Evolutionary conservation across 768 basidiomycete genomes (phyloP).

Genomic region (Coprinellus micaceus): DNA sequence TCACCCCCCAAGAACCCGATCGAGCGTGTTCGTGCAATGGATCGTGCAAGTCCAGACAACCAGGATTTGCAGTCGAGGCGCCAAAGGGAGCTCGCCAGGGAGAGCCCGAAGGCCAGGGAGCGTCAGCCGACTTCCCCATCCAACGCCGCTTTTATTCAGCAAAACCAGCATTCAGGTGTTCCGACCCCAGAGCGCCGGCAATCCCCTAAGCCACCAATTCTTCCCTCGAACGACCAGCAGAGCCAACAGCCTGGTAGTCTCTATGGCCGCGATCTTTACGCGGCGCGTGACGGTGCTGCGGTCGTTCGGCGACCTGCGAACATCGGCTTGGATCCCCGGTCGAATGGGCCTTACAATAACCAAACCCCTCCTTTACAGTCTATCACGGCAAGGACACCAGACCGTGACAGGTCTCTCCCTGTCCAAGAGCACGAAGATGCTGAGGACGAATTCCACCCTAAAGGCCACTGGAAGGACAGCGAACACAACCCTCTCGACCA

Average conservation of each 20-base stretch:
- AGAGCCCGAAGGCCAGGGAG: constrained; percentile 43
- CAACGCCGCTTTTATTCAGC: constrained; percentile 30
- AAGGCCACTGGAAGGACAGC: constrained; percentile 32
- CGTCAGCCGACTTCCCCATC: constrained; percentile 42
- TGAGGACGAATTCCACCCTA: constrained; percentile 55
- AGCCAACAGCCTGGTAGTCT: constrained; percentile 30
- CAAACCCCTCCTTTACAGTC: constrained; percentile 57
- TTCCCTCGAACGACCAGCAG: constrained; percentile 44
- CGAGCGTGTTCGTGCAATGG: constrained; percentile 51
- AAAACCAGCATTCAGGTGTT: constrained; percentile 22
- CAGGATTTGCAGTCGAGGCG: constrained; percentile 38
- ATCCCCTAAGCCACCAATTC: constrained; percentile 48
- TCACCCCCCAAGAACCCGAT: constrained; percentile 51
- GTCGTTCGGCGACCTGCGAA: constrained; percentile 25
- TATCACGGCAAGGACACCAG: constrained; percentile 55
- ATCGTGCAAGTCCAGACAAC: constrained; percentile 56
- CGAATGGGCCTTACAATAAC: constrained; percentile 31
- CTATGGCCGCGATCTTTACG: constrained; percentile 41
- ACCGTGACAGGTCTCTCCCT: constrained; percentile 70
- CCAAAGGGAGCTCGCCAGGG: constrained; percentile 41
- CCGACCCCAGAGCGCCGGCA: constrained; percentile 52
- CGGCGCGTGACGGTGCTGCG: constrained; percentile 42
- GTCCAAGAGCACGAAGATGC: constrained; percentile 65
- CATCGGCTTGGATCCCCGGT: constrained; percentile 26
- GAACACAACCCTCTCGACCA: constrained; percentile 31